Conservation (phyloP, 2,329 filamentous ascomycete species). For the Nemania diffusa region DNA sequence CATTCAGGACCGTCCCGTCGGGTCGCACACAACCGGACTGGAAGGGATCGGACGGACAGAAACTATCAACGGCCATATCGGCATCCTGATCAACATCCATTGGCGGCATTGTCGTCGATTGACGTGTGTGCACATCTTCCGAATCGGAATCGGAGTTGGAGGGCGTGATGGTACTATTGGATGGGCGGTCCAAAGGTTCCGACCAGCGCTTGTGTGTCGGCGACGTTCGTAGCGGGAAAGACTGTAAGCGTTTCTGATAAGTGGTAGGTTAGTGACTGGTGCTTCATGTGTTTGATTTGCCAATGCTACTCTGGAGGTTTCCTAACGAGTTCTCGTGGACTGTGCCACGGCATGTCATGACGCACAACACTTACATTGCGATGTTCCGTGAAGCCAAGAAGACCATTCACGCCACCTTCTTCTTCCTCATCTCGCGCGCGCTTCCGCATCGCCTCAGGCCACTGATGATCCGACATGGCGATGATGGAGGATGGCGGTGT, state of each 20-base stretch:
- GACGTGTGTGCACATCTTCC: conserved; percentile 50
- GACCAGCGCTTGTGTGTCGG: conserved; percentile 53
- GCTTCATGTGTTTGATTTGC: not conserved
- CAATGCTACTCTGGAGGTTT: not conserved
- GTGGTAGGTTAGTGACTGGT: conserved; percentile 7
- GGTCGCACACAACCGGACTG: conserved; percentile 49
- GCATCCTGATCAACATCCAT: conserved; percentile 57
- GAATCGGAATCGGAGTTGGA: conserved; percentile 55
- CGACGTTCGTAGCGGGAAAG: conserved; percentile 61
- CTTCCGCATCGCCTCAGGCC: conserved; percentile 42
- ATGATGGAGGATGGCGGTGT: not conserved
- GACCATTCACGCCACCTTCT: conserved; percentile 35
- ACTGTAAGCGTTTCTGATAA: conserved; percentile 64
- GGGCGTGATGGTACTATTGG: conserved; percentile 51
- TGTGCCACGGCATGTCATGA: conserved; percentile 7
- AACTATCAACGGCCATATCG: conserved; percentile 61
- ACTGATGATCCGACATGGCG: conserved; percentile 33
- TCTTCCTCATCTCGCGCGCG: conserved; percentile 47
- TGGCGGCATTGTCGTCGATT: conserved; percentile 38
- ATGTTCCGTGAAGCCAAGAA: conserved; percentile 48
- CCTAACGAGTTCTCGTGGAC: not conserved
- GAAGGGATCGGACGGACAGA: conserved; percentile 42
- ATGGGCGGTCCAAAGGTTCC: conserved; percentile 45
- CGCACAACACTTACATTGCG: conserved; percentile 46
- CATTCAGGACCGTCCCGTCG: conserved; percentile 47